Evolutionary conservation across 805 yeast species (phyloP).

Genomic region (Candida ponderosae): DNA sequence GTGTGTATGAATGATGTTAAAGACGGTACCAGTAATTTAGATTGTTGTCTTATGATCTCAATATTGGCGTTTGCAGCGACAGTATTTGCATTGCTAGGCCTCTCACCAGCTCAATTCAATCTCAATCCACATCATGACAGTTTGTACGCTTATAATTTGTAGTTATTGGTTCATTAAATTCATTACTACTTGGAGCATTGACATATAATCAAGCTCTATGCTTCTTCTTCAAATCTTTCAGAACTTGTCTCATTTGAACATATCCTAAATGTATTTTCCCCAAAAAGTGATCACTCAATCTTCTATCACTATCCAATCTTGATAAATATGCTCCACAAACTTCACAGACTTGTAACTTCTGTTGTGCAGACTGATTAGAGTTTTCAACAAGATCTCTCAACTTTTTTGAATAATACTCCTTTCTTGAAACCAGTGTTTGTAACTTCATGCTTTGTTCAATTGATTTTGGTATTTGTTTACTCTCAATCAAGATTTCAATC

Average conservation of each 20-base stretch:
- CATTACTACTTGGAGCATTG: too few species aligned
- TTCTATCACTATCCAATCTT: constrained; percentile 75
- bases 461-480: constrained; percentile 43
- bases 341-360: constrained; percentile 83
- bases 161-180: too few species aligned
- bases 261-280: constrained; percentile 86
- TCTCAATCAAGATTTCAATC: constrained; percentile 41
- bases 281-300: constrained; percentile 82
- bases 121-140: too few species aligned
- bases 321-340: constrained; percentile 87
- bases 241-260: constrained; percentile 57
- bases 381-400: constrained; percentile 59
- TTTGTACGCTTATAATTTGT: too few species aligned
- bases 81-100: too few species aligned
- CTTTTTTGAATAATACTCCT: constrained; percentile 45
- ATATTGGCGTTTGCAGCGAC: too few species aligned
- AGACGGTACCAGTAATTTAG: too few species aligned
- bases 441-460: constrained; percentile 40
- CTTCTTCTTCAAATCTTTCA: constrained; percentile 13
- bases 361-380: constrained; percentile 80
- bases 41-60: too few species aligned
- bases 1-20: too few species aligned
- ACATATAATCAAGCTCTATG: not conserved
- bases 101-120: too few species aligned
- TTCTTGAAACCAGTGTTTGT: constrained; percentile 35